Base-by-base conservation (phyloP, 768 basidiomycete genomes). In the Tylopilus intermedius region DNA sequence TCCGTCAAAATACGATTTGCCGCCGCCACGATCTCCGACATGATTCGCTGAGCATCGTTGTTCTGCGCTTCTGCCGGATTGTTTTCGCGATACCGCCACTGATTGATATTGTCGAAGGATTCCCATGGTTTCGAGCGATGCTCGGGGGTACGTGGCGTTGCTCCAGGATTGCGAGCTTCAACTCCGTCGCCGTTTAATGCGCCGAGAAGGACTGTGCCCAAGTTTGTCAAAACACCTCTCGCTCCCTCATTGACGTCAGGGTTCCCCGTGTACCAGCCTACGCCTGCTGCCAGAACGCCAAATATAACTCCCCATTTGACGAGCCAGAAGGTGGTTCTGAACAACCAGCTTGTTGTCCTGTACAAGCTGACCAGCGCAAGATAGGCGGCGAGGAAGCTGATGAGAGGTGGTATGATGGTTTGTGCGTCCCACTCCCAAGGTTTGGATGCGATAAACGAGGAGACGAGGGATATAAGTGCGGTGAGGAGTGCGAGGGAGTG, bases 291-390 rank as follows among this genome's bases (percentile, higher is more conserved):
- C 8, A 84, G 60, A 2, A 74, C 67, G 11, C 74, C 78, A 8
- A 88, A 54, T 44, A 92, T 70, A 10, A 74, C 70, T 22, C 84
- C 85, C 89, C 89, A 92, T 69, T 92, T 92, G 61, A 87, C 65
- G 61, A 88, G 77, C 76, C 79, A 89, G 58, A 89, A 67, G 26
- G 70, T 72, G 32, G 79, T 80, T 54, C 86, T 79, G 57, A 90
- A 69, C 60, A 86, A 74, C 83, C 86, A 90, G 22, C 76, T 77
- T 11, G 88, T 84, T 5, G 90, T 90, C 54, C 87, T 84, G 70
- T 90, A 90, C 48, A 90, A 68, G 64, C 82, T 88, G 39, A 83
- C 56, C n/a, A 92, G 74, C 4, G 87, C 86, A 54, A 90, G 76
- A 68, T 91, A 92, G 18, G 87, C 83, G 5, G 79, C 76, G 47